phyloP scores from a whole-genome alignment of 805 yeast genomes.

The Spathaspora sp. region DNA sequence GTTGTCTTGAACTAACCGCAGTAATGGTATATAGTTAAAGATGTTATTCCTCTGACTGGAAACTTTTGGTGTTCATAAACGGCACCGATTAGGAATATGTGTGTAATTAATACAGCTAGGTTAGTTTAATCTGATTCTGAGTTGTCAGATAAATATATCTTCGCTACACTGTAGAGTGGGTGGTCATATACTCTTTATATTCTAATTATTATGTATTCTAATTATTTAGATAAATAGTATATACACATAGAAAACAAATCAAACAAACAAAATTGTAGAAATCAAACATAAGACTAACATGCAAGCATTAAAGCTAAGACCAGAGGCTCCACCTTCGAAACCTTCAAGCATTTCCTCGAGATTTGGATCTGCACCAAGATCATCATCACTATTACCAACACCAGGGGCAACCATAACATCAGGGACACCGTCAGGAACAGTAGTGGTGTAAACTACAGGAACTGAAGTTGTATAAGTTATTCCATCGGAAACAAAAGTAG shows the following conservation, averaged over 20 bases:
- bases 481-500: background rate
- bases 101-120: too few relatives aligned
- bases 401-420: background rate
- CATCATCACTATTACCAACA: background rate
- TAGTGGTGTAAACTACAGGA: background rate
- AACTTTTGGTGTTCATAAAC: too few relatives aligned
- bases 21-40: too few relatives aligned
- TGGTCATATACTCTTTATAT: too few relatives aligned
- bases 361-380: background rate
- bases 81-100: too few relatives aligned
- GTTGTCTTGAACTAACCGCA: too few relatives aligned
- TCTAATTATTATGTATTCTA: too few relatives aligned
- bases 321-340: background rate
- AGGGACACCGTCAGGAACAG: background rate
- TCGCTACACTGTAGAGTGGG: too few relatives aligned
- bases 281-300: background rate
- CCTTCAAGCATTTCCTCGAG: background rate
- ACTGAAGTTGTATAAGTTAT: background rate
- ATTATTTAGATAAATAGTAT: too few relatives aligned
- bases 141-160: too few relatives aligned
- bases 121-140: too few relatives aligned
- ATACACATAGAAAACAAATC: background rate
- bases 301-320: background rate
- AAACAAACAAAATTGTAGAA: background rate
- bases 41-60: too few relatives aligned